Evolutionary conservation across 1,284 basidiomycete species (phyloP).

Genomic region (Kwoniella shivajii): DNA sequence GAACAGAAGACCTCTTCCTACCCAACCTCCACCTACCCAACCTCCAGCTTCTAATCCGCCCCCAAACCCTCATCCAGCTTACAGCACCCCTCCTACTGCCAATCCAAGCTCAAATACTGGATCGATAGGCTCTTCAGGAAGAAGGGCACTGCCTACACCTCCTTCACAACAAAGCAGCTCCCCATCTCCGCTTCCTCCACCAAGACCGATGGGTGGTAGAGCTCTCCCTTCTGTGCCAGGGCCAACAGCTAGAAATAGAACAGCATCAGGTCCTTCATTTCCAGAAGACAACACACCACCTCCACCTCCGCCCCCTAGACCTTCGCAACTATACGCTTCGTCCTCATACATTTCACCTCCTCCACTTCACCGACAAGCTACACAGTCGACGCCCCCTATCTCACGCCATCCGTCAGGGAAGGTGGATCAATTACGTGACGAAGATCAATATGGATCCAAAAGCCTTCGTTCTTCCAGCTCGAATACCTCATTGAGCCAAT

Average conservation of each 20-base stretch:
- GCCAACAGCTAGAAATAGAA: background rate
- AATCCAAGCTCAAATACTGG: constrained; percentile 9
- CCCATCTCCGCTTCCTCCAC: constrained; percentile 3
- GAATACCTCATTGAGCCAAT: background rate
- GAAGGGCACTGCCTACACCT: constrained; percentile 21
- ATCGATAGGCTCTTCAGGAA: constrained; percentile 4
- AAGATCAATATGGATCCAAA: background rate
- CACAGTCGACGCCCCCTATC: constrained; percentile 1
- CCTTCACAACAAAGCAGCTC: constrained; percentile 2
- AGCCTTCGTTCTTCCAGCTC: background rate
- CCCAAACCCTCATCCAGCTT: constrained; percentile 9
- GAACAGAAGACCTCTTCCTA: constrained; percentile 22
- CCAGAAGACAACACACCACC: constrained; percentile 9
- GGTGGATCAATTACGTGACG: background rate
- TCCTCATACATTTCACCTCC: background rate
- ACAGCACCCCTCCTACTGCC: background rate
- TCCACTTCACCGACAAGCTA: background rate
- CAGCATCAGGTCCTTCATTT: background rate
- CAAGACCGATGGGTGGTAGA: constrained; percentile 3
- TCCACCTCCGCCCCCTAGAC: constrained; percentile 22
- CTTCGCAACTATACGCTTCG: constrained; percentile 2
- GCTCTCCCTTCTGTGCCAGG: constrained; percentile 14
- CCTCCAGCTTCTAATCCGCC: constrained; percentile 3
- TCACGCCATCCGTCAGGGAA: background rate
- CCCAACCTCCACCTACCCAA: constrained; percentile 17